Conservation (phyloP, 2,329 filamentous ascomycete species). For the Aspergillus ustus region DNA sequence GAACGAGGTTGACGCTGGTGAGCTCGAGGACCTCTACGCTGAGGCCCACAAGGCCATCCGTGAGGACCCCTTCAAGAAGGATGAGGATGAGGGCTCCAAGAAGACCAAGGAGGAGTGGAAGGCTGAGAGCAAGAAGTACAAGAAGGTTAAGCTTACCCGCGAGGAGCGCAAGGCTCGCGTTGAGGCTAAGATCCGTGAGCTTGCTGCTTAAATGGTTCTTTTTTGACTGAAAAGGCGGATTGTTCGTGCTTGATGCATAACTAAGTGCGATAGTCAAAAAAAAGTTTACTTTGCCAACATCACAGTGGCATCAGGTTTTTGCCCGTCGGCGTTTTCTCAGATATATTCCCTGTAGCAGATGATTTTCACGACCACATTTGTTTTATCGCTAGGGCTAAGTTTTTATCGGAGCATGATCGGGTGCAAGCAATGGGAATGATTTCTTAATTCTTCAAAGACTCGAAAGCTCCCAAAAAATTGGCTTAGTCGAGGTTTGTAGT, state of each 20-base stretch:
- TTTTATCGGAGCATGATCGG: slow-evolving; percentile 33
- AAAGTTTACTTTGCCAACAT: slow-evolving; percentile 32
- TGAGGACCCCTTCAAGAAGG: slow-evolving; percentile 97
- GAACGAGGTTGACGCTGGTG: slow-evolving; percentile 93
- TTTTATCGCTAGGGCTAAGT: slow-evolving; percentile 29
- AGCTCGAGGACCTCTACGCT: slow-evolving; percentile 92
- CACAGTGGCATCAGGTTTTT: slow-evolving; percentile 32
- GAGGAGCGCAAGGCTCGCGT: slow-evolving; percentile 82
- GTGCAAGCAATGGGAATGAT: slow-evolving; percentile 20
- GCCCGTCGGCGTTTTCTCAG: slow-evolving; percentile 35
- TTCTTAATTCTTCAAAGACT: slow-evolving; percentile 17
- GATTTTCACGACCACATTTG: slow-evolving; percentile 20
- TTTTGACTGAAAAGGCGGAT: slow-evolving; percentile 13
- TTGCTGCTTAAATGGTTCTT: slow-evolving; percentile 52
- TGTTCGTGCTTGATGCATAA: slow-evolving; percentile 28
- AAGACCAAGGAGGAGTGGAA: slow-evolving; percentile 99
- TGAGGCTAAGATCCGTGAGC: slow-evolving; percentile 87
- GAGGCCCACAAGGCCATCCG: slow-evolving; percentile 97
- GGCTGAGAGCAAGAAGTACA: slow-evolving; percentile 91
- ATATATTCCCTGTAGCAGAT: slow-evolving; percentile 30
- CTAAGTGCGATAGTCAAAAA: slow-evolving; percentile 32
- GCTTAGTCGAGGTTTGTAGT: not conserved
- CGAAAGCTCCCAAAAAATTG: slow-evolving; percentile 31
- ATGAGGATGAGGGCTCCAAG: slow-evolving; percentile 72
- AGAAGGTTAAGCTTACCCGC: slow-evolving; percentile 74